phyloP scores from a whole-genome alignment of 495 filamentous ascomycete species.

The Talaromyces thailandensis region DNA sequence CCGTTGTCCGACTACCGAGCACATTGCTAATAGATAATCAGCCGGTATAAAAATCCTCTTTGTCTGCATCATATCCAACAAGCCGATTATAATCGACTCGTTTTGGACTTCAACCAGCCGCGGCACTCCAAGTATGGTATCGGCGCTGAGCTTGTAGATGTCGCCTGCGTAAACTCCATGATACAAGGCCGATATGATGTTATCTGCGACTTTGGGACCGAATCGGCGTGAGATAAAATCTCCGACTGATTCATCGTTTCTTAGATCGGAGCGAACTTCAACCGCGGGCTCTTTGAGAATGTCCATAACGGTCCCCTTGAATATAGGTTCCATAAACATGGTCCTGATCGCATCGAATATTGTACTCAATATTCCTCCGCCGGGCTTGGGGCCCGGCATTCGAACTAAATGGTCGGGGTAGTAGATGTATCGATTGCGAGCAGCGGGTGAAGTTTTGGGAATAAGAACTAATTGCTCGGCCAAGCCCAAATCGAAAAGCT shows the following conservation, averaged over 20 bases:
- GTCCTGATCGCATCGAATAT: conserved; percentile 14
- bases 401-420: conserved; percentile 82
- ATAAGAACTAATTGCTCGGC: conserved; percentile 52
- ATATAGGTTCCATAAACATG: conserved; percentile 55
- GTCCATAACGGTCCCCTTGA: conserved; percentile 36
- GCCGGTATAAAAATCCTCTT: conserved; percentile 7
- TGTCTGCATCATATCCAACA: conserved; percentile 7
- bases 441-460: conserved; percentile 34
- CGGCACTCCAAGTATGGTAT: conserved; percentile 44
- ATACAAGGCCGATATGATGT: conserved; percentile 65
- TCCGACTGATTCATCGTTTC: conserved; percentile 63
- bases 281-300: conserved; percentile 31
- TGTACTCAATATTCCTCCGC: conserved; percentile 16
- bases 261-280: conserved; percentile 11
- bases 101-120: conserved; percentile 41
- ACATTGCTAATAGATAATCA: conserved; percentile 23
- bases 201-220: conserved; percentile 53
- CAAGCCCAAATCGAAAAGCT: conserved; percentile 60
- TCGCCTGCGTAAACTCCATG: conserved; percentile 97
- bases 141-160: conserved; percentile 67
- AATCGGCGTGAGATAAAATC: conserved; percentile 54
- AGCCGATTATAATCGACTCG: conserved; percentile 15
- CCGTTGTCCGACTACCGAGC: conserved; percentile 8
- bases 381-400: conserved; percentile 41
- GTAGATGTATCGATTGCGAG: conserved; percentile 73